Evolutionary conservation across 495 filamentous ascomycete genomes (phyloP), one percentile per base, ranked within the genome.

Genomic region (Halenospora varia): DNA sequence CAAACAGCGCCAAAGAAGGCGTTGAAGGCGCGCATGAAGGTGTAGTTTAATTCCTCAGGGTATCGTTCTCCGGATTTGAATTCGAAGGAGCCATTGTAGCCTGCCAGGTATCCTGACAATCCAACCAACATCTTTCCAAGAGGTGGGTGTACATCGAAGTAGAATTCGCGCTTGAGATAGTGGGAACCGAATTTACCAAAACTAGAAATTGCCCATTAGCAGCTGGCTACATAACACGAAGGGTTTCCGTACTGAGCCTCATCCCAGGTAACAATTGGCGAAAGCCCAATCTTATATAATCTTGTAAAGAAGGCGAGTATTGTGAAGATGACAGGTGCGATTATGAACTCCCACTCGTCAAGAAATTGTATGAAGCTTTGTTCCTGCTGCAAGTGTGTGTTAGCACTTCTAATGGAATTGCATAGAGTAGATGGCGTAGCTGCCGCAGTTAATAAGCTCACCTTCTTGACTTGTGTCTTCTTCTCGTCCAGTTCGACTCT

Each of bases 181-280:
- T 98, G 92, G 63, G 93, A 97, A 58, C 94, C 94, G 72, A 98
- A 98, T 73, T 98, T 98, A 64, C 94, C 94, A 73, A 98, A 98
- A 71, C 92, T 96, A 69, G 58, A 47, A 20, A 63, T 23, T 17
- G 8, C 1, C 3, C 11, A 44, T 68, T 48, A 51, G 45, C 46
- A 56, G 40, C 51, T 35, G 35, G 50, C 61, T 59, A 48, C 60
- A 55, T 39, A n/a, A 52, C 3, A 35, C 59, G 48, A 40, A 49
- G 46, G 23, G 3, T 18, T 11, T 49, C 75, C 87, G 76, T 84
- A 96, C 90, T 96, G 92, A 55, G 92, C 92, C 81, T 96, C 92
- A 73, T 98, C 94, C 94, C 94, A 98, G 29, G 94, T 98, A 29
- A 98, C 94, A 67, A 98, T 96, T 59, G 88, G 82, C 51, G 94